Base-by-base conservation (phyloP, 1,139 yeast species). In the Taphrina pruni region DNA sequence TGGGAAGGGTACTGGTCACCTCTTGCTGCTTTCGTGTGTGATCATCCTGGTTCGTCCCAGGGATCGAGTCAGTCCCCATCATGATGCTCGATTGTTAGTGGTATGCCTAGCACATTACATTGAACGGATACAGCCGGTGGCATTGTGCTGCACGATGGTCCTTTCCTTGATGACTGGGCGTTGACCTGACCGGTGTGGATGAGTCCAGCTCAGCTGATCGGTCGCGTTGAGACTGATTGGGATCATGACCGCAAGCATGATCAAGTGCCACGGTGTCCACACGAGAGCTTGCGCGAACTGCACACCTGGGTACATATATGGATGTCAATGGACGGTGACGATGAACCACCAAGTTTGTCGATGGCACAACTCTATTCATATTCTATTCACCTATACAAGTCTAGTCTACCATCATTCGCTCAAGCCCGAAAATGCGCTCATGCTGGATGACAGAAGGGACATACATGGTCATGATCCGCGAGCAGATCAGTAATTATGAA, bases 401-500 rank as follows among this genome's bases (percentile, higher is more conserved):
- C 54, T 50, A 50, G 12, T 50, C 54, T 50, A 50, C n/a, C 36
- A 26, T 50, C 54, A 50, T 50, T 50, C 54, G 54, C 54, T 50
- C 54, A 50, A 21, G 54, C 54, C 21, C 11, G 8, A 26, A 2
- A 11, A 50, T 6, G n/a, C 54, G 54, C 54, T 21, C 54, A 50
- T 21, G 36, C 54, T 50, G n/a, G 54, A 50, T 50, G 54, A 50
- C 11, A 32, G 54, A 50, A 50, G 36, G 32, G 54, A 20, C 36
- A 11, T 50, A 21, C 54, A 21, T 50, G 54, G 32, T 21, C 36
- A 21, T 21, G 54, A 50, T 50, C 54, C 6, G 36, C 11, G 54
- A 21, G 20, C 54, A 50, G 54, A 21, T 50, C 54, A 50, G 54
- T 45, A 58, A 45, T 58, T 43, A 45, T 58, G 62, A 58, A 58